These are phyloP conservation scores for Amylostereum chailletii DNA, from an alignment of 1,284 basidiomycete species.

Conservation along the genomic window DNA sequence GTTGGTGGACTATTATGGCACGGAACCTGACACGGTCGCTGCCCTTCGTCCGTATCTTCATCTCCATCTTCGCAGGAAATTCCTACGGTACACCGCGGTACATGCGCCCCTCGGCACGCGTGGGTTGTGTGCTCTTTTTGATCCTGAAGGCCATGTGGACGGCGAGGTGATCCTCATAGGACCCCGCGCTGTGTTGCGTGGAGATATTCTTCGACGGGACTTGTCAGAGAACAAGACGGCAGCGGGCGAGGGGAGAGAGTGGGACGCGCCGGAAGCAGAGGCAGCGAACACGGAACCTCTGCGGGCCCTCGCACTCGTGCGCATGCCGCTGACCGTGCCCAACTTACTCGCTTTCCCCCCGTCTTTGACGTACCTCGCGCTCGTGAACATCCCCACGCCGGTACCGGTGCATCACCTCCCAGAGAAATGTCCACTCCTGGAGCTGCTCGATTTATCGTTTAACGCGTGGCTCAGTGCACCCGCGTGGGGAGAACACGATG, in stretches of 20 bases:
- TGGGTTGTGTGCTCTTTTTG: constrained; percentile 40
- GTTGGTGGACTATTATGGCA: constrained; percentile 22
- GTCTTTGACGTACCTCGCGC: constrained; percentile 47
- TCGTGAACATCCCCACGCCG: constrained; percentile 35
- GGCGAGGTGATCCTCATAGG: constrained; percentile 58
- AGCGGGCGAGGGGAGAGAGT: constrained; percentile 8
- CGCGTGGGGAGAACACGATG: constrained; percentile 22
- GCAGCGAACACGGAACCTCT: constrained; percentile 10
- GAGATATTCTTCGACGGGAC: constrained; percentile 28
- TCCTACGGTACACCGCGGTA: constrained; percentile 48
- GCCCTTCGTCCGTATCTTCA: constrained; percentile 42
- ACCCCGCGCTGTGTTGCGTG: constrained; percentile 34
- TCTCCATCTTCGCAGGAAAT: constrained; percentile 42
- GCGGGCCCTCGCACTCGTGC: constrained; percentile 24
- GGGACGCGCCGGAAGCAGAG: constrained; percentile 4
- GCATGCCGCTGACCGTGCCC: constrained; percentile 22
- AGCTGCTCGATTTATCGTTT: constrained; percentile 57
- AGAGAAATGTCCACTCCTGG: constrained; percentile 50
- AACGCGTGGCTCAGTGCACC: constrained; percentile 45
- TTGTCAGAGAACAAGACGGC: constrained; percentile 23
- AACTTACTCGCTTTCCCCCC: constrained; percentile 43
- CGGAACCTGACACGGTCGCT: constrained; percentile 19
- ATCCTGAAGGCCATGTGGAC: constrained; percentile 39
- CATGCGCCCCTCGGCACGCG: constrained; percentile 40
- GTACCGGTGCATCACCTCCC: constrained; percentile 49